Base-by-base conservation (phyloP, 2,329 filamentous ascomycete species). In the Sphaerulina vaccinii region DNA sequence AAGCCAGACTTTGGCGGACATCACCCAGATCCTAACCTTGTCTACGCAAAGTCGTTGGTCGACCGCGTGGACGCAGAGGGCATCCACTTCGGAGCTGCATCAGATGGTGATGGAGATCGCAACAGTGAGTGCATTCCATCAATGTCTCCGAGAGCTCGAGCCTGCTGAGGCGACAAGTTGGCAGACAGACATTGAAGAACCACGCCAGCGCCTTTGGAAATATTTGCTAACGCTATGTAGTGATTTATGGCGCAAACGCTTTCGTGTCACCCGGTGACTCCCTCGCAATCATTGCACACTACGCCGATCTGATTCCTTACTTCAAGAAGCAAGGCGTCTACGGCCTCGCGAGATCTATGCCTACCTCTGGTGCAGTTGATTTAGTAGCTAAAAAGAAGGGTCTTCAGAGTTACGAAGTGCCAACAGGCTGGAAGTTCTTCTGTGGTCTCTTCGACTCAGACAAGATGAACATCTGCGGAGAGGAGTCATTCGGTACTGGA, bases 391-490 rank as follows among this genome's bases (percentile, higher is more conserved):
- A 96, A 81, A 90, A 90, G 67, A 92, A 96, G 77, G 88, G 88
- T 29, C 81, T 99, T 36, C 78, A 89, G 75, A 87, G 84, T 75
- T 99, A 99, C 75, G 93, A 99, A 75, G 93, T 99, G 1, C 93
- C 93, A 32, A 99, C 93, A 1, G 93, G 93, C 66, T 99, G 93
- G 93, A 96, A 96, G 75, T 96, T 96, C 81, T 96, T 96, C 84
- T 96, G 91, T 70, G 90, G 90, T 65, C 81, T 96, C 52, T 96
- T 96, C 66, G 91, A 96, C 68, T 87, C 89, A 60, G 79, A 95
- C 75, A 96, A 95, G 80, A 86, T 96, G 68, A 96, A 93, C 67
- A 99, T 99, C 71, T 99, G 93, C 69, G 93, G 93, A 53, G 93
- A 99, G 75, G 93, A 99, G 80, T 93, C 88, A 60, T 99, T 99